Evolutionary conservation across 1,139 yeast genomes (phyloP).

Genomic region (Hyphopichia buzzinii): DNA sequence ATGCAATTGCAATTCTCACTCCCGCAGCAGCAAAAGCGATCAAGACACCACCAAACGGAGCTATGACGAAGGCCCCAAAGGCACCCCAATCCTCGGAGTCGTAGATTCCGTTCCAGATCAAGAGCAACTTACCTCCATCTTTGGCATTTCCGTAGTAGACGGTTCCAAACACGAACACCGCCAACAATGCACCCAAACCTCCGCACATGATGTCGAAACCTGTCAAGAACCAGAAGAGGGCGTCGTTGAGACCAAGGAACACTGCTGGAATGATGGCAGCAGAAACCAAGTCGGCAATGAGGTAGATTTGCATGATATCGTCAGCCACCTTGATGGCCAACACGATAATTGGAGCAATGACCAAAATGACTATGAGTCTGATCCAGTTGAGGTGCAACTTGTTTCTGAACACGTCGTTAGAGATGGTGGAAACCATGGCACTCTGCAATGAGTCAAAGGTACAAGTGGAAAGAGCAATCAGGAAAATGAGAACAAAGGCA

Average conservation of each 20-base stretch:
- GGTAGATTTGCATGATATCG: slow-evolving; percentile 78
- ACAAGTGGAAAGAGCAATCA: slow-evolving; percentile 75
- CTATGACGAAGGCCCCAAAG: slow-evolving; percentile 90
- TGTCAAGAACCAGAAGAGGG: slow-evolving; percentile 62
- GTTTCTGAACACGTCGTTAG: slow-evolving; percentile 87
- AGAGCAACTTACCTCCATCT: slow-evolving; percentile 72
- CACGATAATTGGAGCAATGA: slow-evolving; percentile 82
- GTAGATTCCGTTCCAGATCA: slow-evolving; percentile 79
- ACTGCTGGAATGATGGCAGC: slow-evolving; percentile 85
- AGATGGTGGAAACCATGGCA: slow-evolving; percentile 83
- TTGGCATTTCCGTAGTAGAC: slow-evolving; percentile 68
- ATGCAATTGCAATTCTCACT: slow-evolving; percentile 43
- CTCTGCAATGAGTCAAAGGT: slow-evolving; percentile 88
- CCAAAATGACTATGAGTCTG: slow-evolving; percentile 67
- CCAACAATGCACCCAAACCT: slow-evolving; percentile 77
- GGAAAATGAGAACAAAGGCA: slow-evolving; percentile 77
- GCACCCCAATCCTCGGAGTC: slow-evolving; percentile 84
- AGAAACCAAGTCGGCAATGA: slow-evolving; percentile 87
- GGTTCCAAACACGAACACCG: slow-evolving; percentile 80
- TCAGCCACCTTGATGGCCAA: slow-evolving; percentile 81
- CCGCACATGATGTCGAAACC: slow-evolving; percentile 83
- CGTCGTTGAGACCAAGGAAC: slow-evolving; percentile 70
- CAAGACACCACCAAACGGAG: slow-evolving; percentile 78
- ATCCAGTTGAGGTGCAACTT: slow-evolving; percentile 63
- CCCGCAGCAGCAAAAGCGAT: slow-evolving; percentile 54